Evolutionary conservation across 2,329 filamentous ascomycete genomes (phyloP).

Genomic region (Calycina marina): DNA sequence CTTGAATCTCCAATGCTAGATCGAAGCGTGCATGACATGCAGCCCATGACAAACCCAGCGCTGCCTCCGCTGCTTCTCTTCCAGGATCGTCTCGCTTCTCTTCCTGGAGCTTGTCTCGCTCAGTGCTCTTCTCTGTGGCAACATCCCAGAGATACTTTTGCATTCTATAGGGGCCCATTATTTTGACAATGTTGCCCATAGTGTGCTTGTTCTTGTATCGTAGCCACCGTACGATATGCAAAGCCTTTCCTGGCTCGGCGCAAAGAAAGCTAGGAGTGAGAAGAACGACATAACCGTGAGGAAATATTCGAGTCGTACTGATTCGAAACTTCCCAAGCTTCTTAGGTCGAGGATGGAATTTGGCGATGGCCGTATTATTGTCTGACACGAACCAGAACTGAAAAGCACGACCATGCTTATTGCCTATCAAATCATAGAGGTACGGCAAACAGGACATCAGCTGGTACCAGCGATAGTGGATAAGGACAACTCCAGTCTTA

Average conservation of each 20-base stretch:
- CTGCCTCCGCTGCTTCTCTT: constrained; percentile 13
- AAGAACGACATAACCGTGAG: constrained; percentile 29
- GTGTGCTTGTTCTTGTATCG: constrained; percentile 9
- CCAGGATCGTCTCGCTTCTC: constrained; percentile 11
- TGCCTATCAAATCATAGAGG: constrained; percentile 3
- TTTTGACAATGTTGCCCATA: constrained; percentile 8
- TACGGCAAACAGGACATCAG: constrained; percentile 11
- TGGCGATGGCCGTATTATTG: constrained; percentile 5
- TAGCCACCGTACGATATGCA: constrained; percentile 29
- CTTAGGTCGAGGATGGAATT: constrained; percentile 15
- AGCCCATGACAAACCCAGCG: constrained; percentile 13
- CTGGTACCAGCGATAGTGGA: constrained; percentile 16
- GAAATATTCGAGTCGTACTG: constrained; percentile 28
- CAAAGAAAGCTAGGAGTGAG: constrained; percentile 35
- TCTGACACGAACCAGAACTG: constrained; percentile 19
- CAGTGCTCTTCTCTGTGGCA: constrained; percentile 16
- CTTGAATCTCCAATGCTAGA: constrained; percentile 8
- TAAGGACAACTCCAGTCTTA: constrained; percentile 11
- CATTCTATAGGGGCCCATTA: constrained; percentile 15
- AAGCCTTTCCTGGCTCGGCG: constrained; percentile 28
- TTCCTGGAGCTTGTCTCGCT: constrained; percentile 13
- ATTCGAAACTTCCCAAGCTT: constrained; percentile 16
- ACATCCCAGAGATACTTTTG: constrained; percentile 18
- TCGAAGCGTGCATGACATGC: constrained; percentile 15
- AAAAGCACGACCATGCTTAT: background rate